These are phyloP conservation scores for Lentinula sp. DNA, from an alignment of 768 basidiomycete species.

Conservation along the genomic window DNA sequence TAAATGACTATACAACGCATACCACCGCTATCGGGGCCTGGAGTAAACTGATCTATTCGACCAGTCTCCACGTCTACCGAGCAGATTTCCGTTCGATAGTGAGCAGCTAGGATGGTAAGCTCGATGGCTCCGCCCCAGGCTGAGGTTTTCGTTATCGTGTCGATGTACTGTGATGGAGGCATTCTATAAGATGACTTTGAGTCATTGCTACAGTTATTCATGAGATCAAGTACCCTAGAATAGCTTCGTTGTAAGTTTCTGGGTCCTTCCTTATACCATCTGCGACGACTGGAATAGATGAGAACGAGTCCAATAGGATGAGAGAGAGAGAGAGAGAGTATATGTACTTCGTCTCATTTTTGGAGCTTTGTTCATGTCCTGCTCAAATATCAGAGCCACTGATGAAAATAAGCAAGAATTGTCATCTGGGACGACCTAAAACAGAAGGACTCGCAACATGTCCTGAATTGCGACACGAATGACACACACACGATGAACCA, in stretches of 20 bases:
- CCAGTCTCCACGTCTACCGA: constrained; percentile 92
- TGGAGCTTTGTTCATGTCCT: constrained; percentile 66
- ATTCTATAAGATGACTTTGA: constrained; percentile 21
- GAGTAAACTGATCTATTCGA: constrained; percentile 75
- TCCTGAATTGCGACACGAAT: not conserved
- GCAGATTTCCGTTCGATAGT: constrained; percentile 82
- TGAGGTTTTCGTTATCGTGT: constrained; percentile 69
- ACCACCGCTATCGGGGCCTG: constrained; percentile 34
- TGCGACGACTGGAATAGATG: constrained; percentile 58
- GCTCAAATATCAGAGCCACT: constrained; percentile 79
- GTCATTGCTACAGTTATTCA: not conserved
- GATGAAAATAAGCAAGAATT: constrained; percentile 94
- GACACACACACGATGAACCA: constrained; percentile 62
- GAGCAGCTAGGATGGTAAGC: constrained; percentile 74
- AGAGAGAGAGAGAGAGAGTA: too few species aligned
- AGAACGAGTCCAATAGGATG: not conserved
- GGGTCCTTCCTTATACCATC: constrained; percentile 71
- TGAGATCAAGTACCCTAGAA: constrained; percentile 63
- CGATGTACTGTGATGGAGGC: constrained; percentile 67
- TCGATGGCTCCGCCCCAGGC: constrained; percentile 98
- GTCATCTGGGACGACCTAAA: constrained; percentile 88
- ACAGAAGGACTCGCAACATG: not conserved
- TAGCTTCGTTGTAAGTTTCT: constrained; percentile 74
- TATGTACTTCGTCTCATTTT: constrained; percentile 67
- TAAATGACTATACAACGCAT: constrained; percentile 78